Conservation (phyloP, 23 red algal genomes). For the Agarophyton chilense region DNA sequence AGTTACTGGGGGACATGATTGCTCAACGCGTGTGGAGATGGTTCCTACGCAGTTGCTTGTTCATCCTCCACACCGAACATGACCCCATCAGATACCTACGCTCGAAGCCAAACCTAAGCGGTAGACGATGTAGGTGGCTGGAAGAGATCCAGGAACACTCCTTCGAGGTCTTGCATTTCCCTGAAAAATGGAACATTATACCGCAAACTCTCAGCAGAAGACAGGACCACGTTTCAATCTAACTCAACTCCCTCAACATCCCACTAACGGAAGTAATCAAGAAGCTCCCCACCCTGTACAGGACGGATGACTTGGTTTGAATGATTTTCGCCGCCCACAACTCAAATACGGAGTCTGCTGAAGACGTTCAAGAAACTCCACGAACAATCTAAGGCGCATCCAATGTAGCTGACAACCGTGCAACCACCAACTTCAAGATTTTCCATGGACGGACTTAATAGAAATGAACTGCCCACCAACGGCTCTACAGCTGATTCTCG, state of each 20-base stretch:
- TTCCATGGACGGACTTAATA: neutral
- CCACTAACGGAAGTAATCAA: neutral
- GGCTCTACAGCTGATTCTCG: no score
- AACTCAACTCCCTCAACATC: neutral
- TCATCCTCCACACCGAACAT: slow-evolving; percentile 23
- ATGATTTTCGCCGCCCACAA: no score
- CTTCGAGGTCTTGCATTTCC: slow-evolving; percentile 14
- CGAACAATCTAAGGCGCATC: neutral
- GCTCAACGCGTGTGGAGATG: neutral
- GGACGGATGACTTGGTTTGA: neutral
- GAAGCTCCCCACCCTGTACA: no score
- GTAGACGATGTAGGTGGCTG: slow-evolving; percentile 31
- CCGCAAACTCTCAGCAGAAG: neutral
- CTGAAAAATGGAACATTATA: neutral
- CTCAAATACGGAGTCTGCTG: no score
- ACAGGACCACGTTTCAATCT: neutral
- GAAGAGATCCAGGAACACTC: slow-evolving; percentile 30
- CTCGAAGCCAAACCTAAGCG: slow-evolving; percentile 14
- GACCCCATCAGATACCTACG: slow-evolving; percentile 48
- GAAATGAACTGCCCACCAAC: neutral
- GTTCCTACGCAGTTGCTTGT: neutral
- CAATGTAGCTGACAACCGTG: neutral
- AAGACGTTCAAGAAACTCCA: neutral
- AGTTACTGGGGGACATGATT: slow-evolving; percentile 22
- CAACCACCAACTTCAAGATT: neutral